A percentile compares a stretch with the other conserved stretches of the same genome.
phyloP scores from a whole-genome alignment of 345 rosid genomes.

The Gossypium raimondii region DNA sequence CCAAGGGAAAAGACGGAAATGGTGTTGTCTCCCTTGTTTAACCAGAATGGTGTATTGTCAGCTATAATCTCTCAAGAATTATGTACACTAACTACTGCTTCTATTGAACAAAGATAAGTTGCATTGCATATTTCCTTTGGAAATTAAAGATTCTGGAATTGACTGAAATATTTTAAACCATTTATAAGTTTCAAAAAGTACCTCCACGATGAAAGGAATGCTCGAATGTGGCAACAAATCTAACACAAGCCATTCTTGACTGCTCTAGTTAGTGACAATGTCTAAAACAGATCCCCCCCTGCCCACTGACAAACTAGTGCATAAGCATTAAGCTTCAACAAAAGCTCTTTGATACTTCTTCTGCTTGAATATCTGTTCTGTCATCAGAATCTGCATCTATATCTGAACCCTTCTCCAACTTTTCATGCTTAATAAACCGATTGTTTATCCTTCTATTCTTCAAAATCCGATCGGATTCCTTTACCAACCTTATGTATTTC shows the following conservation, averaged over 20 bases:
- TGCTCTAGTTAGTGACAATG: neutral
- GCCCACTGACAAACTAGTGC: neutral
- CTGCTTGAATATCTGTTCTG: neutral
- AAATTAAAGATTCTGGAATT: neutral
- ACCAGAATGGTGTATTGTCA: neutral
- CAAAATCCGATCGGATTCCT: conserved; percentile 43
- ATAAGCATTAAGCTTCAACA: neutral
- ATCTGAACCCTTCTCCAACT: conserved; percentile 40
- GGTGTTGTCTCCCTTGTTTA: neutral
- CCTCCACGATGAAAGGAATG: neutral
- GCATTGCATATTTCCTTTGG: neutral
- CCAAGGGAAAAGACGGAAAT: neutral
- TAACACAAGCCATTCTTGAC: neutral
- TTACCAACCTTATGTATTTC: conserved; percentile 60
- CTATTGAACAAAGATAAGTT: neutral
- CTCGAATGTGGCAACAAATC: neutral
- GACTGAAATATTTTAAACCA: neutral
- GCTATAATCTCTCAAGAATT: neutral
- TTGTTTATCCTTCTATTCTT: conserved; percentile 39
- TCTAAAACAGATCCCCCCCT: neutral
- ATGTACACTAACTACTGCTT: neutral
- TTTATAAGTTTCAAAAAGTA: neutral
- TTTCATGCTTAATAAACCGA: conserved; percentile 12
- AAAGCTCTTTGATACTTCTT: neutral
- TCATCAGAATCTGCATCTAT: conserved; percentile 21